Evolutionary conservation across 2,329 filamentous ascomycete genomes (phyloP), one percentile per base, ranked within the genome.

Genomic region (Capronia coronata): DNA sequence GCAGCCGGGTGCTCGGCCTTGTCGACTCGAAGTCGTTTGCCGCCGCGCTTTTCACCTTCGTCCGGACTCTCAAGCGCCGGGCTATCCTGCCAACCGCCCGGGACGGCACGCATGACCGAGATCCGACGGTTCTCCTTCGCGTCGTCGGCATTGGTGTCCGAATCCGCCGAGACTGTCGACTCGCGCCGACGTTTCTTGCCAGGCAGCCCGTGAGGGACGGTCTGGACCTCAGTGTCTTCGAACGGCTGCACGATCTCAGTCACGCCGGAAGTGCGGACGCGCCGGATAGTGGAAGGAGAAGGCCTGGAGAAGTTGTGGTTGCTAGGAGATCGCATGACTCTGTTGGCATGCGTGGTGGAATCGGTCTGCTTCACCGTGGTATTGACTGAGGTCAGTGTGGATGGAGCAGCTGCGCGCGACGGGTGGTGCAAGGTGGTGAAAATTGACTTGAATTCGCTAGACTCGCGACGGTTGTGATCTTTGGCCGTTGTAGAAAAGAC

Each of bases 231-330:
- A 9, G 55, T 43, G 43, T 62, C 60, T 43, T 58, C 55, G 37
- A 61, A 61, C 2, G 58, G 60, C 30, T 59, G 54, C 16, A 60
- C 43, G 6, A 47, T 14, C 2, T 47, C 41, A 13, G 54, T 47
- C 3, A 54, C 56, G 19, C 59, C 63, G 2, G 68, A 68, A 1
- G 63, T 61, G 29, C 67, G 64, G 32, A 73, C 67, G 13, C 65
- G 64, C 23, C 71, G 69, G 51, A 73, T 68, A 4, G 67, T 67
- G 9, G 69, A 63, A 1, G 65, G 58, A n/a, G 56, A 59, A 27
- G 51, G 46, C 21, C 42, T 35, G 6, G 52, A 71, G 64, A 66
- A 77, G 75, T 47, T 50, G 5, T 32, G n/a, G 34, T 55, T 54
- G 35, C 39, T 52, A 11, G 57, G 55, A 29, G 59, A 61, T 27